phyloP scores from a whole-genome alignment of 2,329 filamentous ascomycete genomes.

The Escovopsis sp. region DNA sequence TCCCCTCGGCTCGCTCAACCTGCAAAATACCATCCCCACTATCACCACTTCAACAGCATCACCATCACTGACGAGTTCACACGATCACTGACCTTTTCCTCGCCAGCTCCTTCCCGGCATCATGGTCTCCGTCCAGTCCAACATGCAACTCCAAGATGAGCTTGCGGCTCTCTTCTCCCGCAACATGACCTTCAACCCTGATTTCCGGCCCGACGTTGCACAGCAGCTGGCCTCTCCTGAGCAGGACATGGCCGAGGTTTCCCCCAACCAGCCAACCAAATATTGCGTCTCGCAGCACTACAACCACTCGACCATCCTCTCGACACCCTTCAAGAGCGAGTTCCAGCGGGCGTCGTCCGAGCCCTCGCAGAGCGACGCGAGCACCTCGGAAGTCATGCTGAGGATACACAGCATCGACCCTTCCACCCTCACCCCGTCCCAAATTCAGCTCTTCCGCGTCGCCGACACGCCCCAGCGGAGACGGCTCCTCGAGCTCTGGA shows the following conservation, averaged over 20 bases:
- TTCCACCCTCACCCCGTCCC: constrained; percentile 51
- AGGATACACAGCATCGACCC: constrained; percentile 55
- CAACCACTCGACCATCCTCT: constrained; percentile 56
- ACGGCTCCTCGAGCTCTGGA: constrained; percentile 72
- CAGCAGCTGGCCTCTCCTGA: constrained; percentile 15
- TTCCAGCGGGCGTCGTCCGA: constrained; percentile 33
- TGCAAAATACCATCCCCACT: not conserved
- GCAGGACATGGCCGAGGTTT: constrained; percentile 13
- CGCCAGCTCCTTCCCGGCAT: constrained; percentile 3
- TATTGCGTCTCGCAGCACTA: constrained; percentile 76
- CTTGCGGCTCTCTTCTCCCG: constrained; percentile 65
- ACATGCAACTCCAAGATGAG: constrained; percentile 61
- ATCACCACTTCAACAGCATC: no score
- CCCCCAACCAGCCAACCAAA: constrained; percentile 31
- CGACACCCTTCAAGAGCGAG: constrained; percentile 20
- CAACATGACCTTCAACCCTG: constrained; percentile 50
- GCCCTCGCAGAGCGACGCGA: constrained; percentile 30
- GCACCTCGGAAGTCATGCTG: constrained; percentile 42
- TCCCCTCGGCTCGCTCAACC: no score
- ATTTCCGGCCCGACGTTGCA: constrained; percentile 11
- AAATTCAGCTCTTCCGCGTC: constrained; percentile 63
- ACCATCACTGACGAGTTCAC: no score
- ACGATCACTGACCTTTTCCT: no score
- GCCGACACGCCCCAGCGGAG: constrained; percentile 58
- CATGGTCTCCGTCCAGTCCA: constrained; percentile 23